Conservation (phyloP, 768 basidiomycete species). For the Tylopilus intermedius region DNA sequence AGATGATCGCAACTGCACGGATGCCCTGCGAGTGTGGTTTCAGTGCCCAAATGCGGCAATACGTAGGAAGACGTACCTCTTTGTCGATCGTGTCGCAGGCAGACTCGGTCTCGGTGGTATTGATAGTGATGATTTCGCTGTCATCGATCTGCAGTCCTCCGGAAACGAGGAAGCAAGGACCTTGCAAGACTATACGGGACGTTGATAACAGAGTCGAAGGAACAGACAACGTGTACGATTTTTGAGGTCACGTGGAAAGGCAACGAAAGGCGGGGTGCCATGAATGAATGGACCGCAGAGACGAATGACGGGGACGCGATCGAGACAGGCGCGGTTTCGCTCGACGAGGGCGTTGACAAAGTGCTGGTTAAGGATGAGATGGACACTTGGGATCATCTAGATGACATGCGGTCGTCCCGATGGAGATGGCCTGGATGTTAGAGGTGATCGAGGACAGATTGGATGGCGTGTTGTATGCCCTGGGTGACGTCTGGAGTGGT, state of each 20-base stretch:
- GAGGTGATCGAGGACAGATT: slow-evolving; percentile 38
- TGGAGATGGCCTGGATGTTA: slow-evolving; percentile 46
- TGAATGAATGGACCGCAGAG: slow-evolving; percentile 55
- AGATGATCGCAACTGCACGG: slow-evolving; percentile 39
- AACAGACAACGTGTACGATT: slow-evolving; percentile 14
- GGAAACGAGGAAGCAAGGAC: slow-evolving; percentile 33
- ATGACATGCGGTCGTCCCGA: slow-evolving; percentile 53
- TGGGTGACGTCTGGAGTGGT: slow-evolving; percentile 56
- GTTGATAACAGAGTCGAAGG: background rate
- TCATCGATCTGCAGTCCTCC: slow-evolving; percentile 45
- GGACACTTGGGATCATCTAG: too few relatives aligned
- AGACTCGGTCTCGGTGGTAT: slow-evolving; percentile 41
- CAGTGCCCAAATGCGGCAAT: background rate
- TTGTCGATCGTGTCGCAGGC: slow-evolving; percentile 38
- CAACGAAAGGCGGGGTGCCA: slow-evolving; percentile 53
- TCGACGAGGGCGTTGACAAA: slow-evolving; percentile 62
- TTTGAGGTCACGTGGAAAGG: slow-evolving; percentile 40
- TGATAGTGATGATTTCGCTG: slow-evolving; percentile 39
- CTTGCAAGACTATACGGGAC: slow-evolving; percentile 19
- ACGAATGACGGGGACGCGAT: slow-evolving; percentile 59
- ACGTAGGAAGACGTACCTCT: slow-evolving; percentile 14
- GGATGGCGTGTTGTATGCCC: slow-evolving; percentile 53
- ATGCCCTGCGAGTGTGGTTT: slow-evolving; percentile 15
- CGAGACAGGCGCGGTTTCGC: slow-evolving; percentile 46
- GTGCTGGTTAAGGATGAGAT: slow-evolving; percentile 27